Evolutionary conservation across 768 basidiomycete genomes (phyloP), one percentile per base, ranked within the genome.

Genomic region (Cystofilobasidium bisporidii): DNA sequence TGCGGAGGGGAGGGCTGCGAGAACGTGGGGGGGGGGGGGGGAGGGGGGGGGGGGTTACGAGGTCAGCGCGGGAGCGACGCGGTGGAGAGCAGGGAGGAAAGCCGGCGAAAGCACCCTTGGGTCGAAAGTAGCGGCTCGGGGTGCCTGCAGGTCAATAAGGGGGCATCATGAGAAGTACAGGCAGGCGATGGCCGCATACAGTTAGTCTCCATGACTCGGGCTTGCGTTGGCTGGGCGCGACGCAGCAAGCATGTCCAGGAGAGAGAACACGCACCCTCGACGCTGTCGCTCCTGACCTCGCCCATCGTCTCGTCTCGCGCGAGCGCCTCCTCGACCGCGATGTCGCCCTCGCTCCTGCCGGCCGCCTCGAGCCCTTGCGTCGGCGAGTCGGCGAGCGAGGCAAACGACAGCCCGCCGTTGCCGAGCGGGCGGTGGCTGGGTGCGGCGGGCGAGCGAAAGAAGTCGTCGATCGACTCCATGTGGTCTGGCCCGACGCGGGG

Each of bases 381-480:
- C 28, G 38, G 24, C 5, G 58, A 20, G 14, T 56, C 68, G 36
- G 40, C 62, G 12, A 64, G 58, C 33, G 68, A 28, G 22, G 62
- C 41, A 43, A 69, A 64, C 38, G 40, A 36, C n/a, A 45, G 28
- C 5, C 24, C 41, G 17, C 61, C 40, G n/a, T 33, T 26, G 30
- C 22, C 40, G 40, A 33, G 50, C 55, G 22, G 30, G 47, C 33
- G 55, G 56, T 8, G 26, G 24, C 28, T 24, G 6, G 28, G 17
- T 6, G 50, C 28, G 2, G 17, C 18, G 5, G 68, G 68, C 40
- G 68, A 69, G 17, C 38, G 30, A 24, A 69, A 69, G 68, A 69
- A 69, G n/a, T 45, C 63, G 38, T 48, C 33, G 45, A 59, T 47
- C 36, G 63, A 53, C 59, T 69, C 68, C 26, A 69, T 53, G 12